Base-by-base conservation (phyloP, 495 filamentous ascomycete genomes). In the Amorphotheca resinae region DNA sequence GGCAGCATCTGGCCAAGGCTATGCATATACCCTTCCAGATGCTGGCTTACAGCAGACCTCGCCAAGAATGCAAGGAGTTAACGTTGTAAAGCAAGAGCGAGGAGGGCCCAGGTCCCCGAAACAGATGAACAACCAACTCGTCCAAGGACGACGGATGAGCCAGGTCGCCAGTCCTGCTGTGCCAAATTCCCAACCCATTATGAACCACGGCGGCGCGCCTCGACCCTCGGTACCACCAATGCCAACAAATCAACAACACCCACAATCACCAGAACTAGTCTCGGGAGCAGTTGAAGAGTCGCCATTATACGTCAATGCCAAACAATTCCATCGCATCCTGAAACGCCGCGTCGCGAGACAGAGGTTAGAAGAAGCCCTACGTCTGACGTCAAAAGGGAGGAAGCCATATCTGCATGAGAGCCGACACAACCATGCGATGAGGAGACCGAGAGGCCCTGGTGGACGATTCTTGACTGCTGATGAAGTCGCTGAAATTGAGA, bases 321-420 rank as follows among this genome's bases (percentile, higher is more conserved):
- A 98, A 61, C 91, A 98, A 57, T 98, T 98, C 53, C 91, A 98
- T 59, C 82, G 91, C 8, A 98, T 98, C 43, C 62, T 98, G 38
- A 98, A 98, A 65, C 73, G 91, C 32, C 72, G 91, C 25, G 84
- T 96, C 48, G 91, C 91, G 2, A 76, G 91, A 28, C 91, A 98
- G 59, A 85, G 84, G 60, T 63, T 98, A 34, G 91, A 98, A 58
- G 91, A 98, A 56, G 80, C 84, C 30, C 60, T 99, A 33, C 78
- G 91, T 22, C 66, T 96, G 31, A 95, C 91, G 4, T 91, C 80
- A 30, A 99, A 96, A 62, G 88, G 89, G 17, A 77, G 91, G 23
- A 96, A 95, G 60, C 91, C 91, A 6, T 99, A 99, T 51, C 71
- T 99, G 26, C 91, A 99, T 64, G 91, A 99, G 58, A 96, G 91